Conservation (phyloP, 73 alveolate species). For the Tetrahymena elliotti region DNA sequence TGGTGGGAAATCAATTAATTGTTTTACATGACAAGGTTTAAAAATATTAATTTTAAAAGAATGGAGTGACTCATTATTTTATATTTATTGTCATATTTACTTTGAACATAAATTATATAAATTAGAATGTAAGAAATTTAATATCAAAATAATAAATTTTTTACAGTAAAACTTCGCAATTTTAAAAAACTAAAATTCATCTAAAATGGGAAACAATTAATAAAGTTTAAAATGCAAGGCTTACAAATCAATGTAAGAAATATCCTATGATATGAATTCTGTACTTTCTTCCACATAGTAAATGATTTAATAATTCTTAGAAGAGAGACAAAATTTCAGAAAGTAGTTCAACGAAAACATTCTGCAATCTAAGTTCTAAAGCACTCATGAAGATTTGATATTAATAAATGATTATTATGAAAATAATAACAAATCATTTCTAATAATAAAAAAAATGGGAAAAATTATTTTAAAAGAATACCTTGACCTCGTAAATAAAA, state of each 20-base stretch:
- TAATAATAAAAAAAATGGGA: background rate
- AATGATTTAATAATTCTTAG: background rate
- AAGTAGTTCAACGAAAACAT: background rate
- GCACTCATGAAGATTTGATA: background rate
- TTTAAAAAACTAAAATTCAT: too few relatives aligned
- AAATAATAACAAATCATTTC: background rate
- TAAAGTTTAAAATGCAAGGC: background rate
- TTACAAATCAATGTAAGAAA: background rate
- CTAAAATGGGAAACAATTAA: background rate
- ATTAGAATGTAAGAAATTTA: too few relatives aligned
- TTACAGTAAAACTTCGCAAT: background rate
- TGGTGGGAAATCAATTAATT: background rate
- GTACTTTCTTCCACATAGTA: background rate
- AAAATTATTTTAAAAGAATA: background rate
- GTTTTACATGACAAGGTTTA: too few relatives aligned
- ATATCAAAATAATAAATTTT: background rate
- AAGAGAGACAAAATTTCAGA: background rate
- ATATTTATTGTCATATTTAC: too few relatives aligned
- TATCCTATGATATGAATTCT: background rate
- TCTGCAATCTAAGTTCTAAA: background rate
- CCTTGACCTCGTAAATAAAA: background rate
- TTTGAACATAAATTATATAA: background rate
- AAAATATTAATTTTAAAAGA: background rate
- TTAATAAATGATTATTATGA: background rate
- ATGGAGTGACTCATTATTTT: background rate